phyloP scores from a whole-genome alignment of 2,329 filamentous ascomycete genomes.

The Colletotrichum sp. region DNA sequence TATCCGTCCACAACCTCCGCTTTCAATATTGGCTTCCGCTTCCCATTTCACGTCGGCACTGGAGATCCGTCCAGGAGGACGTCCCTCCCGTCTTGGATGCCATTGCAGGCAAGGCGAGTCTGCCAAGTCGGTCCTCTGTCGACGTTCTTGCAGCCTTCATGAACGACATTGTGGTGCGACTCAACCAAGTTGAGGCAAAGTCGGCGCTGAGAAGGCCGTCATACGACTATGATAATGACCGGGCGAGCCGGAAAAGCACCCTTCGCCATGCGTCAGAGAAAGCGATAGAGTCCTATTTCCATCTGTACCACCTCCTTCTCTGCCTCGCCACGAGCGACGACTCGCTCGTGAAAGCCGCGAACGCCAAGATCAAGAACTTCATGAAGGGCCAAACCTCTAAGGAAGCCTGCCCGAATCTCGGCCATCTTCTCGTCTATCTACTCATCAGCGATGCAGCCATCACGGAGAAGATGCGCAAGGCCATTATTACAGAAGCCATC shows the following conservation, averaged over 20 bases:
- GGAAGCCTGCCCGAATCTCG: slow-evolving; percentile 49
- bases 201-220: not conserved
- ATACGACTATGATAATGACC: not conserved
- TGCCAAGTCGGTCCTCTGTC: slow-evolving; percentile 23
- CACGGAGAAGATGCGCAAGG: slow-evolving; percentile 40
- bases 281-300: slow-evolving; percentile 57
- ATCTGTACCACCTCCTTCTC: slow-evolving; percentile 55
- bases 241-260: slow-evolving; percentile 35
- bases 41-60: slow-evolving; percentile 50
- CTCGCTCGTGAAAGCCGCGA: slow-evolving; percentile 42
- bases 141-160: slow-evolving; percentile 52
- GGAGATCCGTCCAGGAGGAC: slow-evolving; percentile 36
- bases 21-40: slow-evolving; percentile 52
- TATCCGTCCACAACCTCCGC: slow-evolving; percentile 44
- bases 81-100: slow-evolving; percentile 24
- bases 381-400: slow-evolving; percentile 44
- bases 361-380: slow-evolving; percentile 43
- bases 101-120: slow-evolving; percentile 27
- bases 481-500: slow-evolving; percentile 53
- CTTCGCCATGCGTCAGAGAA: slow-evolving; percentile 55
- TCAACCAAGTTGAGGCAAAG: slow-evolving; percentile 36
- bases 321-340: slow-evolving; percentile 46
- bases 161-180: slow-evolving; percentile 54
- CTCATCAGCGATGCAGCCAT: slow-evolving; percentile 50
- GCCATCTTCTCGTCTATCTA: slow-evolving; percentile 50